A percentile compares a stretch with the other conserved stretches of the same genome.
Conservation (phyloP, 2,329 filamentous ascomycete genomes). For the Hymenoscyphus fructigenus region DNA sequence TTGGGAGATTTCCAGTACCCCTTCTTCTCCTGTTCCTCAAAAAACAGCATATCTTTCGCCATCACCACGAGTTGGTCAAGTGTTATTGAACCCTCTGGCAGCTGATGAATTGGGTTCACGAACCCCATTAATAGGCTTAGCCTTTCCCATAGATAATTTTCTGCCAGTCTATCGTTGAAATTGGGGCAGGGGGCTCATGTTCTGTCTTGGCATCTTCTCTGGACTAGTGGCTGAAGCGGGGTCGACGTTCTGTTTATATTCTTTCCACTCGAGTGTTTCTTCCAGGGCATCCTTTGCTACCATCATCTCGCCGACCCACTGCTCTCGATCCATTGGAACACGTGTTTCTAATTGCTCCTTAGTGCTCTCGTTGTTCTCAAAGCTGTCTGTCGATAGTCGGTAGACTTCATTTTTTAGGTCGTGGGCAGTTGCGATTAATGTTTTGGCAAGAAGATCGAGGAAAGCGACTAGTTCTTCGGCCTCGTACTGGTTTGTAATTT, state of each 20-base stretch:
- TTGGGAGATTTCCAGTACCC: not conserved
- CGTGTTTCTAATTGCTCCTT: not conserved
- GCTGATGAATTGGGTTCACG: not conserved
- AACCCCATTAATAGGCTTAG: not conserved
- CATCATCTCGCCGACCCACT: not conserved
- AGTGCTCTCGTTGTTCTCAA: not conserved
- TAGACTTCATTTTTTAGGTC: not conserved
- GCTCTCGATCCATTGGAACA: not conserved
- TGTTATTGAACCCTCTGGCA: not conserved
- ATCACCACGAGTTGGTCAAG: not conserved
- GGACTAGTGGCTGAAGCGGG: too few relatives aligned
- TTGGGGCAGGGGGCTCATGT: not conserved
- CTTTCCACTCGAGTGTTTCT: not conserved
- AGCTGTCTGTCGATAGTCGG: not conserved
- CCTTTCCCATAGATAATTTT: not conserved
- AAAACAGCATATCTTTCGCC: not conserved
- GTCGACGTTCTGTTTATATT: not conserved
- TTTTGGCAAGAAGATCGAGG: not conserved
- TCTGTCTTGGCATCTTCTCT: not conserved
- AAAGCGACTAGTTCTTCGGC: not conserved
- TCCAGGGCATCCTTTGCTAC: not conserved
- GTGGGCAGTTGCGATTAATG: not conserved
- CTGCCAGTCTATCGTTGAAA: not conserved
- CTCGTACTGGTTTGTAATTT: not conserved
- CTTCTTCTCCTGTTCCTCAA: not conserved